These are phyloP conservation scores for Tuber calosporum DNA, from an alignment of 495 filamentous ascomycete species.

Conservation along the genomic window DNA sequence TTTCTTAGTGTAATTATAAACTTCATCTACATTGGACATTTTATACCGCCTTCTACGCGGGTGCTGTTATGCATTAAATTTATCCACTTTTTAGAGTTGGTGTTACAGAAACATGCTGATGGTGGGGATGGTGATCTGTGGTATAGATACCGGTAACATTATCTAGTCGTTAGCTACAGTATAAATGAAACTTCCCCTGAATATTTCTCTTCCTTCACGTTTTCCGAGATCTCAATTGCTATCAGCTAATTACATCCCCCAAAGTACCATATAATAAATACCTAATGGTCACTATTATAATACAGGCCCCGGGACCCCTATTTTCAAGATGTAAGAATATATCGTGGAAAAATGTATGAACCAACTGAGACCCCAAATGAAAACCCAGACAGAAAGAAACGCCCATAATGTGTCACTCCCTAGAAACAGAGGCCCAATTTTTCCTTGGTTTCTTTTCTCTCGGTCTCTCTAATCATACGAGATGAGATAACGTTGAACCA, in stretches of 20 bases:
- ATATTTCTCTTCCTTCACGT: background rate
- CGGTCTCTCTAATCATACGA: background rate
- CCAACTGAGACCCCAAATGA: background rate
- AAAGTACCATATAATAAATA: background rate
- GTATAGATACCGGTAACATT: background rate
- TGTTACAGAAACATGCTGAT: background rate
- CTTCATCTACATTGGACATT: constrained; percentile 1
- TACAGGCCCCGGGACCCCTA: background rate
- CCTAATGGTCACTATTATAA: background rate
- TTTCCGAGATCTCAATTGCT: background rate
- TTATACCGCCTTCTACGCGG: background rate
- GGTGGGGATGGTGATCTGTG: background rate
- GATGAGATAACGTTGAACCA: background rate
- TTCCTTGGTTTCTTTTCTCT: background rate
- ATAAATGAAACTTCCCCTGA: background rate
- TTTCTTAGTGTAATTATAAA: constrained; percentile 19
- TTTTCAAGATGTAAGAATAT: background rate
- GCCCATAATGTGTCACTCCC: background rate
- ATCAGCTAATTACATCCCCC: background rate
- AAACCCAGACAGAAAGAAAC: background rate
- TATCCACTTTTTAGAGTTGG: background rate
- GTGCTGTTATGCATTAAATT: background rate
- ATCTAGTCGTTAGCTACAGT: background rate
- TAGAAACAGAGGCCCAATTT: background rate
- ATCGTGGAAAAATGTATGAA: background rate